Conservation (phyloP, 768 basidiomycete genomes). For the Cystobasidium tubakii region DNA sequence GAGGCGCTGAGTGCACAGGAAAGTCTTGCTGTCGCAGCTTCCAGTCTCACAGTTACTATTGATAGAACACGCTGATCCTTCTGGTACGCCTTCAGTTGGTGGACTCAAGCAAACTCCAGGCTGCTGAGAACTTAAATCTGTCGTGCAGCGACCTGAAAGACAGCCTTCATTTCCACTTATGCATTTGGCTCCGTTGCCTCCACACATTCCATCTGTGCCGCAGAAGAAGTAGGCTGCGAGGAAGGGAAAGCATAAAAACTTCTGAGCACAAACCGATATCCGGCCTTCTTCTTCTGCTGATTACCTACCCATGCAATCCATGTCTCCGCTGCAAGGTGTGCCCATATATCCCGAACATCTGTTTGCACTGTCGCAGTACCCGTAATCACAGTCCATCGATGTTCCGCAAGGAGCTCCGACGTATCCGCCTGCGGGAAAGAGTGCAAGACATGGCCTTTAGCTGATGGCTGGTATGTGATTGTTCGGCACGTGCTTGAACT, state of each 20-base stretch:
- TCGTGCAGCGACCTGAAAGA: neutral
- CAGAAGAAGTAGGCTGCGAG: conserved; percentile 6
- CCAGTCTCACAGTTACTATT: conserved; percentile 2
- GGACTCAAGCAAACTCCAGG: neutral
- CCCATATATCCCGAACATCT: conserved; percentile 19
- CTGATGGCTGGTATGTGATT: neutral
- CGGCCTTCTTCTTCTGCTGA: too few species aligned
- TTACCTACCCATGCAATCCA: conserved; percentile 8
- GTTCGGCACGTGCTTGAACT: neutral
- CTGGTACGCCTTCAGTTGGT: neutral
- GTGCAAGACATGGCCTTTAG: neutral
- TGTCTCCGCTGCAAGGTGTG: neutral
- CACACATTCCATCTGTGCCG: conserved; percentile 10
- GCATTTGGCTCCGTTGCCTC: neutral
- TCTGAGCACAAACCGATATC: neutral
- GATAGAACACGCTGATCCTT: neutral
- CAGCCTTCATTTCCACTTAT: conserved; percentile 8
- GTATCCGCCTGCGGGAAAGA: neutral
- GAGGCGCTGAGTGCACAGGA: neutral
- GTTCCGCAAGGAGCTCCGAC: conserved; percentile 3
- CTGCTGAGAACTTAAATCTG: neutral
- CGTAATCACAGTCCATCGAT: neutral
- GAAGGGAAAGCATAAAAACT: neutral
- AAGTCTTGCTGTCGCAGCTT: neutral
- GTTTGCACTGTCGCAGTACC: neutral